These are phyloP conservation scores for Boletus barrowsii DNA, from an alignment of 768 basidiomycete species.

Conservation along the genomic window DNA sequence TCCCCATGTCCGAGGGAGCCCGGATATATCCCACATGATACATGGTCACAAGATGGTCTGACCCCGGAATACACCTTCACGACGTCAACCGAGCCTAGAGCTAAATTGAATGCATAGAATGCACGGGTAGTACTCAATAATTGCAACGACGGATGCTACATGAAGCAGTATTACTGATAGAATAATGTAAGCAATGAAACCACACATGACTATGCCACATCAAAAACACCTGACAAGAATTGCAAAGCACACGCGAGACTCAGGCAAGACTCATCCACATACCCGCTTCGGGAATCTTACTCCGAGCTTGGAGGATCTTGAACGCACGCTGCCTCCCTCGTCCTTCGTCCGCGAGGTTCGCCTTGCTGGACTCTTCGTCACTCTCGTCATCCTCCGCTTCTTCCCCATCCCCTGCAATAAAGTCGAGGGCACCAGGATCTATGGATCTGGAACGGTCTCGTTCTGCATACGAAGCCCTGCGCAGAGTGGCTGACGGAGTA, in stretches of 20 bases:
- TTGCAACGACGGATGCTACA: slow-evolving; percentile 28
- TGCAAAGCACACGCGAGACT: not conserved
- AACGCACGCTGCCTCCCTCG: slow-evolving; percentile 59
- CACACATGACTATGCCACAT: slow-evolving; percentile 8
- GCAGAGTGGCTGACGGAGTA: slow-evolving; percentile 47
- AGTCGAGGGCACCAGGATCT: slow-evolving; percentile 71
- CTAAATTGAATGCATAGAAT: slow-evolving; percentile 2
- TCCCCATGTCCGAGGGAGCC: no score
- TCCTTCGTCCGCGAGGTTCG: slow-evolving; percentile 27
- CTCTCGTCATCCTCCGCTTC: slow-evolving; percentile 41
- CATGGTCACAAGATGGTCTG: not conserved
- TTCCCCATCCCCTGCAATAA: slow-evolving; percentile 49
- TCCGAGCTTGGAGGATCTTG: slow-evolving; percentile 68
- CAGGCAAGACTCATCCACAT: slow-evolving; percentile 82
- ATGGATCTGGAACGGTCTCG: slow-evolving; percentile 61
- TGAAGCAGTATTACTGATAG: slow-evolving; percentile 32
- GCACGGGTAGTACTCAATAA: slow-evolving; percentile 16
- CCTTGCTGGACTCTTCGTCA: slow-evolving; percentile 20
- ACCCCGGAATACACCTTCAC: not conserved
- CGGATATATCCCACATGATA: no score
- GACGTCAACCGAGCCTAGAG: not conserved
- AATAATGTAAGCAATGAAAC: slow-evolving; percentile 26
- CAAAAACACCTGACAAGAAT: slow-evolving; percentile 2
- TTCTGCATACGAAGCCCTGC: slow-evolving; percentile 63
- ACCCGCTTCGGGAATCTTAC: slow-evolving; percentile 62